phyloP scores from a whole-genome alignment of 768 basidiomycete genomes.

The Tubosaeta brunneosetosa region DNA sequence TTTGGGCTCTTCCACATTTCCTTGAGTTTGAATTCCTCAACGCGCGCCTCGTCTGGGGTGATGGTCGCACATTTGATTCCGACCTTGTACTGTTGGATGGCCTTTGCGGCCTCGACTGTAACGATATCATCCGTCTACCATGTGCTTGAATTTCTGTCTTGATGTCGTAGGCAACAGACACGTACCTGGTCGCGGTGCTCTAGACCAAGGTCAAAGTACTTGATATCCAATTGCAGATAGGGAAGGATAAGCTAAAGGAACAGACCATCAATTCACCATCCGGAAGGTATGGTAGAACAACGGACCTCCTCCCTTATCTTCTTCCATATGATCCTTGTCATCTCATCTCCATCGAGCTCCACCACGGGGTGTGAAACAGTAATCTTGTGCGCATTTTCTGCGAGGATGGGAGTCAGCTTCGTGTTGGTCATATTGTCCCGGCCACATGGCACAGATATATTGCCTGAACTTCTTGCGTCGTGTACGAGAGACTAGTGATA shows the following conservation, averaged over 20 bases:
- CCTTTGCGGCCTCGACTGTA: slow-evolving; percentile 90
- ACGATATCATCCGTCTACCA: slow-evolving; percentile 86
- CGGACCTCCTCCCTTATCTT: slow-evolving; percentile 91
- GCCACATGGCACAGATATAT: background rate
- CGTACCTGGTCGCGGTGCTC: slow-evolving; percentile 84
- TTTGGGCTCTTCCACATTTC: slow-evolving; percentile 99
- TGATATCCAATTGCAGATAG: slow-evolving; percentile 92
- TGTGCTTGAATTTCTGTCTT: background rate
- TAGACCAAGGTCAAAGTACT: slow-evolving; percentile 96
- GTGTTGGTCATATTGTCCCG: background rate
- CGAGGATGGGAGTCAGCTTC: slow-evolving; percentile 1
- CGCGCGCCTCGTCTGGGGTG: slow-evolving; percentile 95
- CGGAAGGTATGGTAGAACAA: slow-evolving; percentile 3
- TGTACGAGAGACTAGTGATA: slow-evolving; percentile 1
- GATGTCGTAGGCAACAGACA: background rate
- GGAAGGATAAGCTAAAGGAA: slow-evolving; percentile 85
- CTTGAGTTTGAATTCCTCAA: slow-evolving; percentile 96
- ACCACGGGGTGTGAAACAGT: slow-evolving; percentile 85
- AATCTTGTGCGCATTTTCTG: slow-evolving; percentile 50
- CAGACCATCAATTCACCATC: background rate
- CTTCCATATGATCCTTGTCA: slow-evolving; percentile 99
- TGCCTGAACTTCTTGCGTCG: too few relatives aligned
- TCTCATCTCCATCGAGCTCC: slow-evolving; percentile 96
- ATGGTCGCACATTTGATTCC: slow-evolving; percentile 99
- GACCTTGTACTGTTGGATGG: slow-evolving; percentile 90